Conservation (phyloP, 1,284 basidiomycete species). For the Malassezia slooffiae region DNA sequence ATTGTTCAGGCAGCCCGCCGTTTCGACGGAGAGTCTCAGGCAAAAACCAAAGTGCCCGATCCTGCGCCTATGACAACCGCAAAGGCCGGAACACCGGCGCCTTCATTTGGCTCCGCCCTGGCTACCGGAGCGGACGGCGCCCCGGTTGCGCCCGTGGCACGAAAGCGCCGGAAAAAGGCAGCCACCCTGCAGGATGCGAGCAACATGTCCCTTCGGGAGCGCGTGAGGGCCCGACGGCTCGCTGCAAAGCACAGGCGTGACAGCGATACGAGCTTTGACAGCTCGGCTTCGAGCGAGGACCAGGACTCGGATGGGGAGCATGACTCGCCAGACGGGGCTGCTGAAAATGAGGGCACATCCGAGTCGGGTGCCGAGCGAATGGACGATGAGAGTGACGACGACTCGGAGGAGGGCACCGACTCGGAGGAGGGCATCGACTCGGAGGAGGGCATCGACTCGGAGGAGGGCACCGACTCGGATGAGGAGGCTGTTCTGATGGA, state of each 20-base stretch:
- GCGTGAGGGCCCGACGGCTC: slow-evolving; percentile 15
- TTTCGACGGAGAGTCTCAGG: no score
- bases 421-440: no score
- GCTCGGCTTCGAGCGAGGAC: slow-evolving; percentile 15
- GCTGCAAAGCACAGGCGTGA: slow-evolving; percentile 14
- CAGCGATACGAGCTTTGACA: slow-evolving; percentile 31
- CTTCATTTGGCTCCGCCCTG: slow-evolving; percentile 33
- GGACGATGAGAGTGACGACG: no score
- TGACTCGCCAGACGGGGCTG: no score
- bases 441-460: no score
- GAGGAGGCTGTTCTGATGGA: slow-evolving; percentile 30
- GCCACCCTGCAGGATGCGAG: slow-evolving; percentile 6
- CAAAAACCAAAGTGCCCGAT: no score
- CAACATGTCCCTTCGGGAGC: slow-evolving; percentile 15
- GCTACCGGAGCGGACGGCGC: slow-evolving; percentile 33
- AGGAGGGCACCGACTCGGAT: slow-evolving; percentile 28
- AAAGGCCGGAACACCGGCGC: neutral
- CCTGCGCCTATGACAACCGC: neutral
- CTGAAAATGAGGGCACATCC: slow-evolving; percentile 7
- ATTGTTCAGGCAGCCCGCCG: slow-evolving; percentile 6
- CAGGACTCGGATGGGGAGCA: slow-evolving; percentile 15
- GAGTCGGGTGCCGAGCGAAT: slow-evolving; percentile 6
- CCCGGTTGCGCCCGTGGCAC: slow-evolving; percentile 19
- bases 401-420: no score
- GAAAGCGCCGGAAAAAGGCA: slow-evolving; percentile 26